Percentiles rank a stretch among this genome's conserved stretches.
Conservation (phyloP, 257 asterid species). For the Prunella vulgaris region DNA sequence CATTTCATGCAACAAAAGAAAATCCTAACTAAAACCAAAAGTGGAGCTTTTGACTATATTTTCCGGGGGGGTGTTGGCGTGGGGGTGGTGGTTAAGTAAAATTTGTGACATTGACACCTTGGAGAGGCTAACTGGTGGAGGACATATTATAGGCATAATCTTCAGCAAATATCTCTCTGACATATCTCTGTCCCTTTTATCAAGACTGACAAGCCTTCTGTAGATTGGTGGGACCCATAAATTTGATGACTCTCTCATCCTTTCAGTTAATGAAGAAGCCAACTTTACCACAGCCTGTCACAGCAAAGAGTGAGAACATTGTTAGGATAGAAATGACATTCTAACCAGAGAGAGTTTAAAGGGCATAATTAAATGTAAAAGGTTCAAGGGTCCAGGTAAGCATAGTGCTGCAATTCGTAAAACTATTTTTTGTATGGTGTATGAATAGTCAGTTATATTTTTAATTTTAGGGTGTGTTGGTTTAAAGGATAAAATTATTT, state of each 20-base stretch:
- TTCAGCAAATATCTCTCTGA: conserved; percentile 75
- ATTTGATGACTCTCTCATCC: conserved; percentile 55
- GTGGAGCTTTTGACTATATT: background rate
- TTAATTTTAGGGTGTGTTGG: no score
- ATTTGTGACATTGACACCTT: conserved; percentile 39
- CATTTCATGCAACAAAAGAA: conserved; percentile 15
- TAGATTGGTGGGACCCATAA: conserved; percentile 75
- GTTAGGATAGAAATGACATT: conserved; percentile 11
- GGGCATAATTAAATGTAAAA: background rate
- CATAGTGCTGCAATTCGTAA: background rate
- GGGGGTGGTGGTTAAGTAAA: background rate
- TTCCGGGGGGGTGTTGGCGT: no score
- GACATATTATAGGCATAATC: conserved; percentile 47
- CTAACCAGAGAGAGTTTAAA: conserved; percentile 3
- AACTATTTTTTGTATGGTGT: background rate
- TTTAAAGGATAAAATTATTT: no score
- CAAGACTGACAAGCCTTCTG: conserved; percentile 67
- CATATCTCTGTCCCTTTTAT: conserved; percentile 80
- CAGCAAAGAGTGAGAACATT: conserved; percentile 8
- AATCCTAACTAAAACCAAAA: background rate
- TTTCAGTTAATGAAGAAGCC: conserved; percentile 40
- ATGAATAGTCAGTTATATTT: conserved; percentile 6
- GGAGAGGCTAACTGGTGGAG: conserved; percentile 54
- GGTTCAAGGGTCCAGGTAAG: background rate
- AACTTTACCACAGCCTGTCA: conserved; percentile 72